phyloP scores from a whole-genome alignment of 352 stramenopile species.

The Globisporangium abappressorium region DNA sequence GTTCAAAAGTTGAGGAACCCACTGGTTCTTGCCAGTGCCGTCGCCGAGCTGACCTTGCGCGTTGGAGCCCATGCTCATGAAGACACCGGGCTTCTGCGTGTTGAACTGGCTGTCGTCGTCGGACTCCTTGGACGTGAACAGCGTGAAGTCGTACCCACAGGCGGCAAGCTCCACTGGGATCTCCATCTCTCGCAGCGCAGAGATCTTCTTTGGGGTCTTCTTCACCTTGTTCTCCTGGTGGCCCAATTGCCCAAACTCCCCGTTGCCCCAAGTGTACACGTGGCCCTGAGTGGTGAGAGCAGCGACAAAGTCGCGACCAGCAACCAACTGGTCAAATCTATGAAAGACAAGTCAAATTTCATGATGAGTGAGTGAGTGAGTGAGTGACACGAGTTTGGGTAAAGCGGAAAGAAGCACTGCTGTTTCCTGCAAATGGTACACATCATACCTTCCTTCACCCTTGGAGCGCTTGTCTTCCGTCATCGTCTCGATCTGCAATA shows the following conservation, averaged over 20 bases:
- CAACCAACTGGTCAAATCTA: constrained; percentile 57
- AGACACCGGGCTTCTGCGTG: constrained; percentile 67
- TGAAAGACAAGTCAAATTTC: not conserved
- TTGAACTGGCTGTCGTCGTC: constrained; percentile 75
- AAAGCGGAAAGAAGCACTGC: not conserved
- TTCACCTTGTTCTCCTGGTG: constrained; percentile 88
- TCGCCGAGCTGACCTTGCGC: constrained; percentile 66
- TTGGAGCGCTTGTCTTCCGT: constrained; percentile 76
- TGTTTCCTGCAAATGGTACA: not conserved
- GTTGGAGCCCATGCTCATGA: constrained; percentile 82
- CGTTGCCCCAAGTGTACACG: constrained; percentile 79
- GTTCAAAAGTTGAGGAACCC: constrained; percentile 77
- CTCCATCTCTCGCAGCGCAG: constrained; percentile 73
- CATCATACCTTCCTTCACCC: constrained; percentile 57
- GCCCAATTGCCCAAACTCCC: constrained; percentile 69
- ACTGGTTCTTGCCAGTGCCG: constrained; percentile 73
- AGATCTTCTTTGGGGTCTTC: constrained; percentile 85
- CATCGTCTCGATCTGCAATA: constrained; percentile 52
- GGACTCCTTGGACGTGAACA: constrained; percentile 68
- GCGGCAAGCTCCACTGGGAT: constrained; percentile 55
- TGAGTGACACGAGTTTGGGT: not conserved
- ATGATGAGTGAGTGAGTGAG: constrained; percentile 5
- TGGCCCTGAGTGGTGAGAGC: constrained; percentile 59
- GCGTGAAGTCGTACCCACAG: constrained; percentile 65
- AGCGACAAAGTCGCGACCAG: constrained; percentile 59